Evolutionary conservation across 441 rosid species (phyloP).

Genomic region (Aleurites moluccanus): DNA sequence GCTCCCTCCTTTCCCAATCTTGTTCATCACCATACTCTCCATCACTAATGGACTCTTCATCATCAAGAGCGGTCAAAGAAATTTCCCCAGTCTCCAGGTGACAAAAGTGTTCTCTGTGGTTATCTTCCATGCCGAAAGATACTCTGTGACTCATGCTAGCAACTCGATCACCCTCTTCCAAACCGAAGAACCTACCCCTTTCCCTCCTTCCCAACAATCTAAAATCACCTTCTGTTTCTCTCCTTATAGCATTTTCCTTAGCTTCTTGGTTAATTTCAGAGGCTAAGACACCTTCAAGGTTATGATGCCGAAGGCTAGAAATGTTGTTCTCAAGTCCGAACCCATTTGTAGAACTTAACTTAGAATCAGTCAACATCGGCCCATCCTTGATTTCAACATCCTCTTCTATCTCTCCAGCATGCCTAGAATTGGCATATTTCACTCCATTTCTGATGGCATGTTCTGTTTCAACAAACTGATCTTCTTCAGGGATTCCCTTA

Average conservation of each 20-base stretch:
- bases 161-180: slow-evolving; percentile 51
- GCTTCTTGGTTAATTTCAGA: slow-evolving; percentile 40
- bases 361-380: slow-evolving; percentile 15
- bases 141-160: slow-evolving; percentile 64
- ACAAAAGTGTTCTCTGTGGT: slow-evolving; percentile 37
- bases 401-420: slow-evolving; percentile 59
- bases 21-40: slow-evolving; percentile 71
- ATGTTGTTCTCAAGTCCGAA: slow-evolving; percentile 13
- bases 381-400: slow-evolving; percentile 35
- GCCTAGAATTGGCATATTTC: slow-evolving; percentile 25
- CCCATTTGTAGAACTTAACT: slow-evolving; percentile 32
- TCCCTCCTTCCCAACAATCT: slow-evolving; percentile 80
- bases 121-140: slow-evolving; percentile 71
- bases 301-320: slow-evolving; percentile 11
- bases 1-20: slow-evolving; percentile 75
- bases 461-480: slow-evolving; percentile 27
- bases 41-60: slow-evolving; percentile 64
- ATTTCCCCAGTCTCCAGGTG: slow-evolving; percentile 59
- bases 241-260: slow-evolving; percentile 83
- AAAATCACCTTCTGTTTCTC: slow-evolving; percentile 91
- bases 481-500: slow-evolving; percentile 44
- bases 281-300: slow-evolving; percentile 39
- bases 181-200: slow-evolving; percentile 57
- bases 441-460: slow-evolving; percentile 19
- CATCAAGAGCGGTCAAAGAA: slow-evolving; percentile 36